Conservation (phyloP, 176 grass and related monocot genomes). For the Guadua angustifolia region DNA sequence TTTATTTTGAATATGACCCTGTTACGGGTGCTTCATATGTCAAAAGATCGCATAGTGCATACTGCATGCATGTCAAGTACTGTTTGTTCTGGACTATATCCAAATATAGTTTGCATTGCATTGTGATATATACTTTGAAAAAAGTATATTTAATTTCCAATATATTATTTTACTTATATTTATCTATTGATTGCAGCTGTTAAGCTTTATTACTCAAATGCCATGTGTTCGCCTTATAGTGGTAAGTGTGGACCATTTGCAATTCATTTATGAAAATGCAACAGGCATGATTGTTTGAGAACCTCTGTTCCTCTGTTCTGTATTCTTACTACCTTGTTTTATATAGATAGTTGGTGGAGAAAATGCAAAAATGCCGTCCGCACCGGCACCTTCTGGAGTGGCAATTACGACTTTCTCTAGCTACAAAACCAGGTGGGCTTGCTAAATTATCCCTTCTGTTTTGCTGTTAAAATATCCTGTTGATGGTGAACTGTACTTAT, state of each 20-base stretch:
- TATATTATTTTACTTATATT: constrained; percentile 18
- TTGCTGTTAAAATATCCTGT: not conserved
- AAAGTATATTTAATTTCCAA: not conserved
- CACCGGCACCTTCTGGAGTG: constrained; percentile 53
- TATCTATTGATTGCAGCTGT: constrained; percentile 65
- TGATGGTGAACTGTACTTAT: not conserved
- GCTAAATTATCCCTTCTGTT: constrained; percentile 6
- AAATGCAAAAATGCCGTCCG: constrained; percentile 58
- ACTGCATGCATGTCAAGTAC: not conserved
- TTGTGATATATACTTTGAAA: constrained; percentile 28
- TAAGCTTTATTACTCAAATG: constrained; percentile 83
- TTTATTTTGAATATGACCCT: not conserved
- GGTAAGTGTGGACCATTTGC: constrained; percentile 53
- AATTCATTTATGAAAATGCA: not conserved
- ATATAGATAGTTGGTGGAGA: constrained; percentile 76
- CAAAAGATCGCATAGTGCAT: not conserved
- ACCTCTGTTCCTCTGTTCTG: constrained; percentile 39
- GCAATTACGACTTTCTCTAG: constrained; percentile 72
- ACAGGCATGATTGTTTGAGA: not conserved
- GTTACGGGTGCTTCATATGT: not conserved
- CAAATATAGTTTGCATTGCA: not conserved
- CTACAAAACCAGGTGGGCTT: constrained; percentile 61
- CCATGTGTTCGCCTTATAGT: constrained; percentile 79
- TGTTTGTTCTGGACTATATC: not conserved
- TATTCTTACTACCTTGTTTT: constrained; percentile 40